Evolutionary conservation across 2,329 filamentous ascomycete species (phyloP), one percentile per base, ranked within the genome.

Genomic region (Sodiomyces alkalinus): DNA sequence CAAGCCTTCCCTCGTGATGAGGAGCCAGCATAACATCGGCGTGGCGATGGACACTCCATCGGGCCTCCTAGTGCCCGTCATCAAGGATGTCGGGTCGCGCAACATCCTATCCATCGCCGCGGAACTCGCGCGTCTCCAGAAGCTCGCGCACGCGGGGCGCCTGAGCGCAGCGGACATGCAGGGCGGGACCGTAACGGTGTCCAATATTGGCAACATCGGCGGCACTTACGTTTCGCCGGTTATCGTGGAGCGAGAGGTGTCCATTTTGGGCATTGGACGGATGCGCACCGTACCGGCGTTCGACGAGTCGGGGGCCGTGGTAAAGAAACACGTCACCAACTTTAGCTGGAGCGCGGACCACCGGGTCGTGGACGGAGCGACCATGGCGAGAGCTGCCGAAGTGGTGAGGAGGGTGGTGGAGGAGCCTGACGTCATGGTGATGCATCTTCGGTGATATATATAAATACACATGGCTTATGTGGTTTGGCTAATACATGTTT

Each of bases 331-430:
- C 45, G 68, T 92, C 35, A 77, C 78, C 48, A 85, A 92, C 47
- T 83, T 96, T 42, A 96, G 86, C 55, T 96, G 87, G 87, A 87
- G 81, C 50, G 87, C 87, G 5, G 86, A 96, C 53, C 90, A 98
- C 54, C 65, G 90, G 13, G 80, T 96, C 30, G 74, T 96, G 26
- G 90, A 98, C 53, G 90, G 90, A 2, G 87, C 87, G 26, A 93
- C 86, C 34, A 83, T 93, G 69, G 90, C 90, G 13, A 68, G 86
- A 40, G 87, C 87, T 49, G 85, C 83, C 9, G 83, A 86, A 43
- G 67, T 78, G 36, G 80, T 96, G 14, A 73, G 74, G 41, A 62
- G 63, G 28, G 72, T 80, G 41, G 68, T 96, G 21, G 86, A 96
- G 57, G 73, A 81, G 45, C 82, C 87, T 4, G 85, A 86, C 47